phyloP scores from a whole-genome alignment of 179 eudicot species.

The Vitellaria paradoxa region DNA sequence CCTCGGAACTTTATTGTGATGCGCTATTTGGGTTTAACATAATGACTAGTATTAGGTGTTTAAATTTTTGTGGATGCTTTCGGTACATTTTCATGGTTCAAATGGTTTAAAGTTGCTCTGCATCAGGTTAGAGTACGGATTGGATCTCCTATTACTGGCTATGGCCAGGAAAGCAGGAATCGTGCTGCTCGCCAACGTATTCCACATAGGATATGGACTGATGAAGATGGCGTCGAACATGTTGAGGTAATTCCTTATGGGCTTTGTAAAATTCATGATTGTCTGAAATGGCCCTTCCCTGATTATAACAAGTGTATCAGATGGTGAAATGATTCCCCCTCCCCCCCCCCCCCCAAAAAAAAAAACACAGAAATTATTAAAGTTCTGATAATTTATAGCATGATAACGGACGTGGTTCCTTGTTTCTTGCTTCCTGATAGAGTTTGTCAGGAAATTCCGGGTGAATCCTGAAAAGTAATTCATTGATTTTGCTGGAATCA shows the following conservation, averaged over 20 bases:
- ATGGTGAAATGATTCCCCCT: too few species aligned
- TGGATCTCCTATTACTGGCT: slow-evolving; percentile 87
- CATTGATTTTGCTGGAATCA: background rate
- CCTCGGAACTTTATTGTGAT: background rate
- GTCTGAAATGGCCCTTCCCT: background rate
- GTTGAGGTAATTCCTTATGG: slow-evolving; percentile 51
- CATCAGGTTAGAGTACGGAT: slow-evolving; percentile 81
- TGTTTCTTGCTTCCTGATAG: background rate
- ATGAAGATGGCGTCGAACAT: slow-evolving; percentile 88
- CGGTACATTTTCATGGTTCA: background rate
- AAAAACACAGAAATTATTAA: background rate
- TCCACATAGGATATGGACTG: slow-evolving; percentile 72
- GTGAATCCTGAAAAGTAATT: background rate
- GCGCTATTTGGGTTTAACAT: background rate
- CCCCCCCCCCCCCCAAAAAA: background rate
- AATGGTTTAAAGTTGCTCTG: slow-evolving; percentile 12
- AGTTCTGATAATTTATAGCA: background rate
- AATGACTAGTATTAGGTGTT: background rate
- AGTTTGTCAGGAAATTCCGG: background rate
- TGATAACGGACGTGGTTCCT: background rate
- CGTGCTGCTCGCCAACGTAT: slow-evolving; percentile 91
- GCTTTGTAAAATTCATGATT: background rate
- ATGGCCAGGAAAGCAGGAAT: slow-evolving; percentile 90
- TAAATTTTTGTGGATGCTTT: background rate
- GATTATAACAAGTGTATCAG: background rate